Evolutionary conservation across 1,284 basidiomycete species (phyloP), one percentile per base, ranked within the genome.

Genomic region (Meripilus lineatus): DNA sequence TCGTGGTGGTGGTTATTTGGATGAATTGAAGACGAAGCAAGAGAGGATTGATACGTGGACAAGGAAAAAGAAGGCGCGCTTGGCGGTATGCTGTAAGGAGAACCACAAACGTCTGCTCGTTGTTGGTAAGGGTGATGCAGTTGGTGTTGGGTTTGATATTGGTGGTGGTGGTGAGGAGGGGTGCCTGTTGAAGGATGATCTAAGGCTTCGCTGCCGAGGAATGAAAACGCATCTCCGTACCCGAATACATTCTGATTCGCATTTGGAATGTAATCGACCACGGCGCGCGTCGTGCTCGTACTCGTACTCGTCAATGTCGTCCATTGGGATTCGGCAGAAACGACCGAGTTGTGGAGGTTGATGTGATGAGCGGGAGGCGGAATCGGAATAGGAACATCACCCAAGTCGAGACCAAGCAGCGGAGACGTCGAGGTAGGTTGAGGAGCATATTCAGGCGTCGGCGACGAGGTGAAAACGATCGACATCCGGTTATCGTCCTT

Each of bases 21-120:
- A n/a, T n/a, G n/a, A n/a, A n/a, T n/a, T n/a, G n/a, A n/a, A n/a
- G n/a, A n/a, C n/a, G n/a, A n/a, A n/a, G n/a, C n/a, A n/a, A n/a
- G 34, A 28, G 42, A 36, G 6, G 43, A 39, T 20, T 33, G 43
- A 24, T 45, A 45, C 7, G 43, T n/a, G 6, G 43, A 45, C 17
- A 45, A 38, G 15, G 43, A 39, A 38, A 45, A 45, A 21, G 43
- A 38, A 10, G 43, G 43, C 3, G 37, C 43, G 17, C 32, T 45
- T n/a, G 14, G 20, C 2, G 43, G 25, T 17, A 20, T 20, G 13
- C 13, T 39, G 20, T 25, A 22, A 3, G 37, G 14, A 11, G 43
- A 30, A 32, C 28, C 28, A 8, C 28, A 30, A 30, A n/a, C 10
- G 10, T 30, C 8, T 30, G 10, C 10, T 30, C n/a, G n/a, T 30